Evolutionary conservation across 352 stramenopile genomes (phyloP).

Genomic region (Phytophthora agathidicida): DNA sequence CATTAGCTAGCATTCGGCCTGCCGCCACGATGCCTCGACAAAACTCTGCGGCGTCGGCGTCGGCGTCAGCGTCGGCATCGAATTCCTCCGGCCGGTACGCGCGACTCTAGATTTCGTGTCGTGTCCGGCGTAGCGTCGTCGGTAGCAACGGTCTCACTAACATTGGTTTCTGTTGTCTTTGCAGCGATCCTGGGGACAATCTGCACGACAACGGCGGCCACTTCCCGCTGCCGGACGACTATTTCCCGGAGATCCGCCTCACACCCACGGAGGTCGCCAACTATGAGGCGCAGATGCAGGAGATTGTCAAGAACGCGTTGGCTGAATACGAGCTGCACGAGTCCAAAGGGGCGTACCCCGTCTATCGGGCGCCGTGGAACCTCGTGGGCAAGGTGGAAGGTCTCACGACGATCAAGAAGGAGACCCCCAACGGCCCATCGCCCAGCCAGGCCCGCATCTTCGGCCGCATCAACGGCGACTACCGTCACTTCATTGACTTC

Average conservation of each 20-base stretch:
- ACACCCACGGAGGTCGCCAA: conserved; percentile 27
- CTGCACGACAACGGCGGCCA: conserved; percentile 35
- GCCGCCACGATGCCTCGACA: conserved; percentile 17
- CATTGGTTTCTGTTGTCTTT: conserved; percentile 3
- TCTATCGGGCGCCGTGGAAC: conserved; percentile 41
- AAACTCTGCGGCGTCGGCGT: not conserved
- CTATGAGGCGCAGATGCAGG: conserved; percentile 46
- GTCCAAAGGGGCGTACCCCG: conserved; percentile 32
- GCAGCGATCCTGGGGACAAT: conserved; percentile 5
- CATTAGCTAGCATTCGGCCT: not conserved
- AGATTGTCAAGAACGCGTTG: conserved; percentile 45
- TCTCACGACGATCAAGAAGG: conserved; percentile 50
- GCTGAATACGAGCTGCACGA: conserved; percentile 50
- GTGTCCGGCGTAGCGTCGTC: conserved; percentile 6
- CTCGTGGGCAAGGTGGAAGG: conserved; percentile 37
- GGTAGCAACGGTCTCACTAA: not conserved
- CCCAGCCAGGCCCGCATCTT: conserved; percentile 58
- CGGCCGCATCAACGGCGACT: conserved; percentile 64
- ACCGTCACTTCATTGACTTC: conserved; percentile 73
- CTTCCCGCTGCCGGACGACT: conserved; percentile 50
- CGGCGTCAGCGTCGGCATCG: conserved; percentile 22
- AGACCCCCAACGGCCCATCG: conserved; percentile 22
- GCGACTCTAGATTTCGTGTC: not conserved
- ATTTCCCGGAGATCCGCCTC: conserved; percentile 46
- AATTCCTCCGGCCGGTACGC: conserved; percentile 30